Base-by-base conservation (phyloP, 2,329 filamentous ascomycete species). In the Cryphonectria naterciae region DNA sequence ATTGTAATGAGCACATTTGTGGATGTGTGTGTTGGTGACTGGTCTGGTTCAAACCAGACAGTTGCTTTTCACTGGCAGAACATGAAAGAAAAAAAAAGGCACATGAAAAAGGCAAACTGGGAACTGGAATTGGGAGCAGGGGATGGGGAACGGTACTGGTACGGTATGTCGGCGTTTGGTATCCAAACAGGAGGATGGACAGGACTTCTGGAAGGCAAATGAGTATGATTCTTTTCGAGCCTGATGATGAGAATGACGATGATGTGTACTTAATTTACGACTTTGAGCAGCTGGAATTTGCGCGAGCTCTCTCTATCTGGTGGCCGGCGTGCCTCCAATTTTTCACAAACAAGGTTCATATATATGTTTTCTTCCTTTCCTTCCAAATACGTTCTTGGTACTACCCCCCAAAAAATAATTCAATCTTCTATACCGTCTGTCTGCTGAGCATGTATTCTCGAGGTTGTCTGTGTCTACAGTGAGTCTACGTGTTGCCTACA, bases 121-220 rank as follows among this genome's bases (percentile, higher is more conserved):
- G 32, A 7, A 60, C 19, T 7, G 58, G 17, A 22, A 60, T 8
- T 7, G 58, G 17, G 1, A 41, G 13, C 58, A 39, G 19, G 13
- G 32, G 13, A 19, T 17, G 13, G 11, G 56, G 17, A 1, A 35
- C 8, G 58, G 58, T n/a, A 39, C 22, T 22, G 62, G 62, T n/a
- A 39, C 43, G 25, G 41, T 6, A 49, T 65, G 25, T 61, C 58
- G 58, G 58, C 28, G 41, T 49, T 52, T 49, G 41, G 43, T 13
- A 52, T 17, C 15, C 6, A 35, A 25, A 35, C 25, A 35, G 43
- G 43, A 65, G 63, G 43, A 22, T 49, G 63, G 15, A 65, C 63
- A 65, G 63, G 28, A 52, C 63, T 65, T 43, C 63, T 17, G 43
- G 43, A 17, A 32, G 28, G 25, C 28, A 49, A 37, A 52, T 52